Percentiles rank a stretch among this genome's conserved stretches.
Evolutionary conservation across 495 filamentous ascomycete species (phyloP).

Genomic region (Cercophora scortea): DNA sequence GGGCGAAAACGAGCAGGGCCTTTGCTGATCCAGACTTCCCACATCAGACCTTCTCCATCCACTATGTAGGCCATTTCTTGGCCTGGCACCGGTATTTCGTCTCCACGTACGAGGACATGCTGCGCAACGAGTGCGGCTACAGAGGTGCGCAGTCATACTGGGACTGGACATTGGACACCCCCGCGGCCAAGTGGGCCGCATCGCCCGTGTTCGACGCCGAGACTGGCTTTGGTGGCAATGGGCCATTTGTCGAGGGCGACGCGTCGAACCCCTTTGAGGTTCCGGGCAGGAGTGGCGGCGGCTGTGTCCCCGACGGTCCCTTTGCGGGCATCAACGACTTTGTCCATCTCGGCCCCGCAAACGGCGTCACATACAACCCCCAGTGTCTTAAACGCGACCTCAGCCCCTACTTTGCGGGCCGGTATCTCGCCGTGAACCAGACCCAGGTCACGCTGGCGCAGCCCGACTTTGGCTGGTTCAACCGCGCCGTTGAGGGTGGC

Average conservation of each 20-base stretch:
- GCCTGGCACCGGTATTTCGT: conserved; percentile 61
- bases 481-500: conserved; percentile 8
- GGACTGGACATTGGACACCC: conserved; percentile 23
- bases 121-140: conserved; percentile 60
- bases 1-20: background rate
- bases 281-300: conserved; percentile 35
- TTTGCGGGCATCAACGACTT: conserved; percentile 28
- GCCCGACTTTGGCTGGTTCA: conserved; percentile 14
- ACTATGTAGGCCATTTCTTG: conserved; percentile 35
- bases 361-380: conserved; percentile 4
- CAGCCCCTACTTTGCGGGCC: conserved; percentile 18
- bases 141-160: conserved; percentile 29
- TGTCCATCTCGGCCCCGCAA: conserved; percentile 3
- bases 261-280: background rate
- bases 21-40: background rate
- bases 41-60: conserved; percentile 33
- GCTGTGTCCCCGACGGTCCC: conserved; percentile 47
- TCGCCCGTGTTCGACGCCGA: conserved; percentile 11
- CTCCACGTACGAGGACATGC: conserved; percentile 52
- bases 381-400: conserved; percentile 7
- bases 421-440: conserved; percentile 14
- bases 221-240: conserved; percentile 27
- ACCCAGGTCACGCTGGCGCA: conserved; percentile 11
- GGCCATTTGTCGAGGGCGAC: conserved; percentile 7
- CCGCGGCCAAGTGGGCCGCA: background rate